Evolutionary conservation across 805 yeast species (phyloP), one percentile per base, ranked within the genome.

Genomic region (Candida coquimbonensis): DNA sequence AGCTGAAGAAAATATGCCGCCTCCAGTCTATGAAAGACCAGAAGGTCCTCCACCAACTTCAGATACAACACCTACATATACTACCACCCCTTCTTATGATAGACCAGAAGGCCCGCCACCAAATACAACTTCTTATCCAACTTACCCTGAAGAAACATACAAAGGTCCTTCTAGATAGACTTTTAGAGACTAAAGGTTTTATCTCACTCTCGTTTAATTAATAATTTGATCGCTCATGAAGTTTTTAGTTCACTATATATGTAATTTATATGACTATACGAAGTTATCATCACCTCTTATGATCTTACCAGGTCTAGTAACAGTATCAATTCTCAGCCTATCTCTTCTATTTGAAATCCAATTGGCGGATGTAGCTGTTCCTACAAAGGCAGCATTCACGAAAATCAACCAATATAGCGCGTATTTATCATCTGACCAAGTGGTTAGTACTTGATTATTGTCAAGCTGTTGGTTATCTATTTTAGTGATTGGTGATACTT

Each of bases 321-420:
- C 19, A n/a, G 49, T 34, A 36, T 56, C 61, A 26, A 59, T 44
- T 14, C 59, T 36, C 4, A 59, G 5, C 25, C 47, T 47, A 29
- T 58, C 58, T 14, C 45, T 40, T n/a, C 48, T 45, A 2, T 39
- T 9, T 7, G 39, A 40, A 9, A 52, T 27, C 46, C 49, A 52
- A 16, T 39, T 27, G 1, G 57, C 37, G 1, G 44, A 38, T 6
- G 36, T 44, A 1, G 48, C 19, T 9, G 52, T 51, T 9, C 69
- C 66, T 2, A 44, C 52, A 44, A 68, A 65, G 21, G 38, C 44
- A 9, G 52, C 61, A 49, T 67, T 56, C 7, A 61, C 49, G 46
- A 52, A 67, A 2, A 68, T 49, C 12, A 64, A 19, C 60, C 67
- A 66, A 44, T 63, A 59, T 5, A 60, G 43, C 7, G 44, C 54